Conservation (phyloP, 2,329 filamentous ascomycete genomes). For the Rutstroemia sp. region DNA sequence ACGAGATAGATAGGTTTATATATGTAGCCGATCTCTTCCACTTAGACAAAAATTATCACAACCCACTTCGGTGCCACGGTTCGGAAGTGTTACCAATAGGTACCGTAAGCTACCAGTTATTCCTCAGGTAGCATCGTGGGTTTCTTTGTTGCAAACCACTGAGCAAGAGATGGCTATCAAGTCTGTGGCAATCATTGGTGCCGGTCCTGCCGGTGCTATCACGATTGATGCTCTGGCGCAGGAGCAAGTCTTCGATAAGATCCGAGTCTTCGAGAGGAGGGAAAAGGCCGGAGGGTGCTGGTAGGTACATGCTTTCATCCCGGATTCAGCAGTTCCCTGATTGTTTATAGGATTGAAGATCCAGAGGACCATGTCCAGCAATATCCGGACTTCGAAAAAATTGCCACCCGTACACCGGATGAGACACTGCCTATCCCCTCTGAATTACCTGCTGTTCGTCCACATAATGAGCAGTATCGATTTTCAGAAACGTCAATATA, state of each 20-base stretch:
- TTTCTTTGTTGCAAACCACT: not conserved
- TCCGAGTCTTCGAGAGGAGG: constrained; percentile 55
- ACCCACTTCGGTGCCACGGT: no score
- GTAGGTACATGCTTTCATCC: constrained; percentile 33
- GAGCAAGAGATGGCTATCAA: constrained; percentile 21
- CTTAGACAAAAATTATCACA: no score
- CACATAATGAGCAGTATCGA: constrained; percentile 37
- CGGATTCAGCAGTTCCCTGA: not conserved
- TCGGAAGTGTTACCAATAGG: not conserved
- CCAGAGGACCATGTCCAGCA: constrained; percentile 31
- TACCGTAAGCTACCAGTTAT: not conserved
- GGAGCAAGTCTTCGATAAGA: constrained; percentile 50
- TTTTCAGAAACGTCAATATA: constrained; percentile 54
- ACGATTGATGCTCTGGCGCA: constrained; percentile 51
- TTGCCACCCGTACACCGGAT: constrained; percentile 45
- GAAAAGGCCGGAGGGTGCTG: constrained; percentile 54
- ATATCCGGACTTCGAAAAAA: constrained; percentile 37
- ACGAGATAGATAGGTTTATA: no score
- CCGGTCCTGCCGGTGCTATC: constrained; percentile 54
- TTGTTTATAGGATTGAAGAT: constrained; percentile 35
- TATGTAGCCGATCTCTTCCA: no score
- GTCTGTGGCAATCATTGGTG: constrained; percentile 52
- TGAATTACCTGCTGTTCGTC: constrained; percentile 39
- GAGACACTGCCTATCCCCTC: constrained; percentile 39
- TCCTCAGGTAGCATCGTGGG: not conserved